phyloP scores from a whole-genome alignment of 805 yeast species.

The Priceomyces carsonii region DNA sequence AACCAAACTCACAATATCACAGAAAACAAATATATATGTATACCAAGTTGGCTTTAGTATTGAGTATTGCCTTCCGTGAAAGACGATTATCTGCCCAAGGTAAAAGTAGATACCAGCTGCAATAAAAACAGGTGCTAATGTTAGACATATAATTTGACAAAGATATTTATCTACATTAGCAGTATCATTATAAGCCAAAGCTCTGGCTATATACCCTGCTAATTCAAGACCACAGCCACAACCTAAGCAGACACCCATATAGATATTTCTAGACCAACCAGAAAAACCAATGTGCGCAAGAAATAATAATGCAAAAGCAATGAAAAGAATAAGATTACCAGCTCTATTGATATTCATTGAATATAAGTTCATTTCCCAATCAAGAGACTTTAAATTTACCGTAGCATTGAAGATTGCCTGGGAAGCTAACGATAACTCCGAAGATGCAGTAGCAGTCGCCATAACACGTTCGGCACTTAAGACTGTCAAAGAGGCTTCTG shows the following conservation, averaged over 20 bases:
- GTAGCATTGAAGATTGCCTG: constrained; percentile 20
- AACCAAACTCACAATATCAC: constrained; percentile 64
- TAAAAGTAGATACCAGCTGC: constrained; percentile 82
- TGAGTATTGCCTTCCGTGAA: constrained; percentile 58
- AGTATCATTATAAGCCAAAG: constrained; percentile 40
- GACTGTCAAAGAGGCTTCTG: constrained; percentile 32
- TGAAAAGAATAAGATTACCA: constrained; percentile 60
- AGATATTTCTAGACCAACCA: constrained; percentile 53
- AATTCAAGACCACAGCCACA: constrained; percentile 61
- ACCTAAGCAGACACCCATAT: constrained; percentile 62
- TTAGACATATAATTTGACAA: constrained; percentile 66
- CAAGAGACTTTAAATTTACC: constrained; percentile 16
- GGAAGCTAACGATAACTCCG: constrained; percentile 18
- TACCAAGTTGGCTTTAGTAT: constrained; percentile 56
- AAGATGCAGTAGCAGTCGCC: constrained; percentile 35
- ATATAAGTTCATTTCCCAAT: constrained; percentile 22
- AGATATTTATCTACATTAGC: constrained; percentile 44
- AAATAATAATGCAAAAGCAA: constrained; percentile 50
- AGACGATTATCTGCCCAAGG: constrained; percentile 63
- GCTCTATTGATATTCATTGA: constrained; percentile 47
- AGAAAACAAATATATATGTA: constrained; percentile 61
- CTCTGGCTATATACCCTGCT: constrained; percentile 67
- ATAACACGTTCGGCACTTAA: constrained; percentile 24
- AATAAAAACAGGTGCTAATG: constrained; percentile 79
- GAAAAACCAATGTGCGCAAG: constrained; percentile 27